Conservation (phyloP, 2,329 filamentous ascomycete genomes). For the Nemania abortiva region DNA sequence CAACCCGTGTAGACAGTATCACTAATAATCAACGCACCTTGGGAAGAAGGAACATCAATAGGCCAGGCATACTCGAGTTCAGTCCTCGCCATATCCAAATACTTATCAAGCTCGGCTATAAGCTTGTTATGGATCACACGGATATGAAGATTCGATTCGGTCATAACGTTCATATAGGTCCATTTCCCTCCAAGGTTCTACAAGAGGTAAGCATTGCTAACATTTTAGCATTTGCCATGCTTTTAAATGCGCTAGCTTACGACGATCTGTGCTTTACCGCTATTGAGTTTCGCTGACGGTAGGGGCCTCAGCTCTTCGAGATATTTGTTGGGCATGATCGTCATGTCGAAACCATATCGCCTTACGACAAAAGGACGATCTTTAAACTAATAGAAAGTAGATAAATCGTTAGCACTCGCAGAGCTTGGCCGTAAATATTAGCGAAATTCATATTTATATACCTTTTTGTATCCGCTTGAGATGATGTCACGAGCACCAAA, state of each 20-base stretch:
- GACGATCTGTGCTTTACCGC: not conserved
- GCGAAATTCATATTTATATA: not conserved
- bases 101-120: conserved; percentile 23
- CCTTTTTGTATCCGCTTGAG: conserved; percentile 19
- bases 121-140: conserved; percentile 25
- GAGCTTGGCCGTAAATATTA: not conserved
- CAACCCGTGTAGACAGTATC: not conserved
- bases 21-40: not conserved
- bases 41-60: not conserved
- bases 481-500: conserved; percentile 18
- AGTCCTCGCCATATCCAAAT: conserved; percentile 5
- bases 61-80: not conserved
- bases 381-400: conserved; percentile 12
- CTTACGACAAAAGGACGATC: conserved; percentile 23
- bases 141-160: conserved; percentile 29
- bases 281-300: conserved; percentile 1
- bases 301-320: conserved; percentile 16
- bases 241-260: not conserved
- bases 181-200: conserved; percentile 28
- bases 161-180: conserved; percentile 7
- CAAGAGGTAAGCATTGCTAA: not conserved
- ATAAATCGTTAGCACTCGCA: not conserved
- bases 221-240: not conserved
- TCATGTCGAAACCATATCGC: conserved; percentile 22
- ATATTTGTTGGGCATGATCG: conserved; percentile 15